Evolutionary conservation across 73 alveolate species (phyloP), one percentile per base, ranked within the genome.

Genomic region (Symbiodinium natans): DNA sequence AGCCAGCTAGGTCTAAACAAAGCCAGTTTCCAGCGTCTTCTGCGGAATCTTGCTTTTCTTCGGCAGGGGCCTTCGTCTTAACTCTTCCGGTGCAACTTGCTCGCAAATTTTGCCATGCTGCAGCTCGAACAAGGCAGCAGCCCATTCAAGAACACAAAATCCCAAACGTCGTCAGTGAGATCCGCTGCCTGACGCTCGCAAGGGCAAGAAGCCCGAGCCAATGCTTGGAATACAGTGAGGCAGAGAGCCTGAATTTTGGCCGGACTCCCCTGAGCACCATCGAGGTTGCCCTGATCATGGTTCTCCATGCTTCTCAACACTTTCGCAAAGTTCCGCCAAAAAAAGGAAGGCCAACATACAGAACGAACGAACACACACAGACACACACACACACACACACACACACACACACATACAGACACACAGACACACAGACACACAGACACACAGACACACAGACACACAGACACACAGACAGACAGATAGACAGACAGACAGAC

Each of bases 111-210:
- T 19, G 71, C 52, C 1, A 17, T 1, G 99, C 99, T 99, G 99
- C 99, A 99, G 68, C 99, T 99, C 94, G 99, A 99, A 82, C 99
- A 99, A 59, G 99, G 93, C 99, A 99, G 99, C 99, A 99, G 98
- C 84, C 99, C 99, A 43, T 99, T 99, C 41, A 99, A 93, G 99
- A 99, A 99, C 42, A 99, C 99, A 99, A 99, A 99, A 98, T 99
- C 99, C 99, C 99, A 99, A 25, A 99, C 99, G 54, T 99, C 99
- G 48, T 99, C 99, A 40, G 99, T 99, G 99, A 99, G 68, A 31
- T 92, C 98, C 83, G 38, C 92, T 0, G 98, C 92, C 98, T 92
- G 46, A 15, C 27, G 40, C 38, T n/a, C 38, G 89, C 56, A 39
- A n/a, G 25, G 38, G 38, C 82, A 68, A 21, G 13, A 21, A 54